Conservation (phyloP, 306 rosid genomes). For the Delonix regia region DNA sequence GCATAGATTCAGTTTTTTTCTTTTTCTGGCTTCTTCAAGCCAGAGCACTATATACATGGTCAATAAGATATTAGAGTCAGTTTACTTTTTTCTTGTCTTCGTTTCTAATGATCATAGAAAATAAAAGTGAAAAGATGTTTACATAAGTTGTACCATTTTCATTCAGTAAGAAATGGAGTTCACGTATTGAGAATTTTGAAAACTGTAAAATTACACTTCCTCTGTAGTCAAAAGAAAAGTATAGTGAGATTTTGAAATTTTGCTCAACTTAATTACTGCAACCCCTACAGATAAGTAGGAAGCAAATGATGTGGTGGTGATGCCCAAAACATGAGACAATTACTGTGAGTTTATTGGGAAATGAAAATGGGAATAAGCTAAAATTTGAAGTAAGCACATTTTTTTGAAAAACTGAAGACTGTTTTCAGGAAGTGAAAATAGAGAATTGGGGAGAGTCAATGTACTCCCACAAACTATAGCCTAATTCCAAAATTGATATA, state of each 20-base stretch:
- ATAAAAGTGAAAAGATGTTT: not conserved
- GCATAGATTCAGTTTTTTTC: no score
- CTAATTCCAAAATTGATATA: no score
- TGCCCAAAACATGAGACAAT: not conserved
- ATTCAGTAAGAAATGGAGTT: not conserved
- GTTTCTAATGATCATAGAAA: not conserved
- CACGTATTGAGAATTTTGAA: not conserved
- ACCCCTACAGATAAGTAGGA: not conserved
- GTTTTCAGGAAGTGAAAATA: no score
- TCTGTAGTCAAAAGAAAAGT: no score
- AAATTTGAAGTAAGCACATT: not conserved
- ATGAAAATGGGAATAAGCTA: not conserved
- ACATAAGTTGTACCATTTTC: not conserved
- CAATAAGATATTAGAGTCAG: not conserved
- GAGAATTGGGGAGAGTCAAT: no score
- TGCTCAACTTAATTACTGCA: no score
- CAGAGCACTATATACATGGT: not conserved
- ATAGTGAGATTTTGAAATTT: no score
- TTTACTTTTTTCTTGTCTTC: not conserved
- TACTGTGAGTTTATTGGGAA: not conserved
- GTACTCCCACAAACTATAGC: no score
- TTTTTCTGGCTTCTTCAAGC: no score
- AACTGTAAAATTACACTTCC: not conserved
- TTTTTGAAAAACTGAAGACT: not conserved
- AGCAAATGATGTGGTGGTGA: no score